Evolutionary conservation across 2,329 filamentous ascomycete genomes (phyloP).

Genomic region (Chrysosporium queenslandicum): DNA sequence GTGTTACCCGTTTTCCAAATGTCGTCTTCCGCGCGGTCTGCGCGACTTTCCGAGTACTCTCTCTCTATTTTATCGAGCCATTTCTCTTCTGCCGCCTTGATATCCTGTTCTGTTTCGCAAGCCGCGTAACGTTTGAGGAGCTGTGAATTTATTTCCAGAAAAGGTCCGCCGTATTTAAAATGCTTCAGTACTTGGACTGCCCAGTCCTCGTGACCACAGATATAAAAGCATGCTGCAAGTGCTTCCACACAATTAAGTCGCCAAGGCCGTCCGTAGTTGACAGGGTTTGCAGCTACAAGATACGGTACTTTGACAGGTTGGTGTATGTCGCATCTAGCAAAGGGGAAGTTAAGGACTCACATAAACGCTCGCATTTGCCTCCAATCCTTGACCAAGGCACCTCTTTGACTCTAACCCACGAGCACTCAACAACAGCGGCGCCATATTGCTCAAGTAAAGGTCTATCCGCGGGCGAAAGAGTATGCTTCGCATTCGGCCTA

Average conservation of each 20-base stretch:
- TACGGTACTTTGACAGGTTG: conserved; percentile 57
- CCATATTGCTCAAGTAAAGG: conserved; percentile 77
- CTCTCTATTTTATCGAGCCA: conserved; percentile 86
- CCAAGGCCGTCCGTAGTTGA: conserved; percentile 96
- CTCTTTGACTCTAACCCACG: conserved; percentile 86
- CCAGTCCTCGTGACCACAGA: conserved; percentile 88
- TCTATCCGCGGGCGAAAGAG: conserved; percentile 72
- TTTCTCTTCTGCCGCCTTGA: conserved; percentile 74
- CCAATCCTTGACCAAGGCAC: conserved; percentile 86
- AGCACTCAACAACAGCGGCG: conserved; percentile 92
- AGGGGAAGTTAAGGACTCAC: conserved; percentile 26
- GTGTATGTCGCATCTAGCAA: background rate
- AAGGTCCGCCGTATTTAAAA: conserved; percentile 80
- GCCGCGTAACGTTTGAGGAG: conserved; percentile 76
- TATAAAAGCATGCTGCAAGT: conserved; percentile 81
- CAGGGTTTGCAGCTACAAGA: conserved; percentile 88
- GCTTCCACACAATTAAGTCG: conserved; percentile 92
- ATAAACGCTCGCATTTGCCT: conserved; percentile 78
- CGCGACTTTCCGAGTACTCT: conserved; percentile 74
- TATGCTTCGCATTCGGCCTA: conserved; percentile 74
- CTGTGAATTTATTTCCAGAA: conserved; percentile 79
- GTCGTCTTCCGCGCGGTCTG: conserved; percentile 51
- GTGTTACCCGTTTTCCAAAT: conserved; percentile 87
- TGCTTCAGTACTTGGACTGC: conserved; percentile 70
- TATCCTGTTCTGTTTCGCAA: conserved; percentile 66